These are phyloP conservation scores for Fusarium coffeatum DNA, from an alignment of 2,329 filamentous ascomycete genomes.

Conservation along the genomic window DNA sequence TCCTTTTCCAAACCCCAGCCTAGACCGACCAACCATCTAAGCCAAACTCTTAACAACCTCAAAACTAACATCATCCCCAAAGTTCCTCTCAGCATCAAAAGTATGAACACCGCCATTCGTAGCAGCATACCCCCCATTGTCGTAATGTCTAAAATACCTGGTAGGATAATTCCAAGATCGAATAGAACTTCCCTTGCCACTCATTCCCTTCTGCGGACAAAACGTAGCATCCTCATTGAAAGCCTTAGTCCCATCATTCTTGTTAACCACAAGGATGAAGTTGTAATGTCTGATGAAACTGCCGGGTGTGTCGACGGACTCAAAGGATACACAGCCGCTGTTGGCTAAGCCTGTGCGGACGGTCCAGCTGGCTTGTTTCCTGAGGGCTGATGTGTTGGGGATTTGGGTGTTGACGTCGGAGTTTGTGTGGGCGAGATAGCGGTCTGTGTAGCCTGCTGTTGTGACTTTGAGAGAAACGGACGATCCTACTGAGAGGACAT, in stretches of 20 bases:
- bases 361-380: conserved; percentile 25
- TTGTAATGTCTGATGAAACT: conserved; percentile 15
- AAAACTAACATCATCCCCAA: conserved; percentile 19
- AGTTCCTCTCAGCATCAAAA: conserved; percentile 7
- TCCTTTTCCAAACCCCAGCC: too few species aligned
- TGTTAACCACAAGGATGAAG: background rate
- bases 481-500: conserved; percentile 5
- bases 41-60: background rate
- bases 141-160: conserved; percentile 18
- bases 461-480: conserved; percentile 22
- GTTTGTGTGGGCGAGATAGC: conserved; percentile 7
- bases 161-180: conserved; percentile 32
- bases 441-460: conserved; percentile 17
- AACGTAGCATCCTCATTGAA: conserved; percentile 28
- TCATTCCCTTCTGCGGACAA: conserved; percentile 23
- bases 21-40: too few species aligned
- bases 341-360: conserved; percentile 24
- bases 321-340: conserved; percentile 21
- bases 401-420: conserved; percentile 24
- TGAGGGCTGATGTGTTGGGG: conserved; percentile 11
- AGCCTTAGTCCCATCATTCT: conserved; percentile 8
- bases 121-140: conserved; percentile 3
- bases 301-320: conserved; percentile 22
- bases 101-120: conserved; percentile 22
- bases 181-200: conserved; percentile 1